Percentiles rank a stretch among this genome's conserved stretches.
phyloP scores from a whole-genome alignment of 2,329 filamentous ascomycete species.

The Curvularia eragrostidis region DNA sequence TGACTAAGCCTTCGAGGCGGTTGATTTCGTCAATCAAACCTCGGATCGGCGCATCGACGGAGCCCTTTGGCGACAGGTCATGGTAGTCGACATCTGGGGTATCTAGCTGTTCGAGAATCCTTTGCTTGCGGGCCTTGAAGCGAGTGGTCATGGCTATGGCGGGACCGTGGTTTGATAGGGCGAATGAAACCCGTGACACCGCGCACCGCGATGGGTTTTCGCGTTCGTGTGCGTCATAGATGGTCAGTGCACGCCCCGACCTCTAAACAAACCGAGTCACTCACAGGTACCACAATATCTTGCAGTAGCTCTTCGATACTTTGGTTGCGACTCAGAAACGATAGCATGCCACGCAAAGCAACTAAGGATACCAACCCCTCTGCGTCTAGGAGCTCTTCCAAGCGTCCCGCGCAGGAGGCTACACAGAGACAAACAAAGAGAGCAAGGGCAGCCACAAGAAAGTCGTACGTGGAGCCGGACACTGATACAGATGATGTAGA shows the following conservation, averaged over 20 bases:
- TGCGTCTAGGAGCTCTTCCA: slow-evolving; percentile 41
- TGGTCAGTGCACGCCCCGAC: slow-evolving; percentile 22
- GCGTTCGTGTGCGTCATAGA: slow-evolving; percentile 32
- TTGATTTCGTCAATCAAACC: slow-evolving; percentile 83
- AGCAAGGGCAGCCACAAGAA: slow-evolving; percentile 42
- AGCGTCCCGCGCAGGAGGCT: slow-evolving; percentile 43
- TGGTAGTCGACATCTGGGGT: slow-evolving; percentile 74
- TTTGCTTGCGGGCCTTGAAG: slow-evolving; percentile 67
- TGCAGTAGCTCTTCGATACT: not conserved
- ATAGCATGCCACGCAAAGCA: slow-evolving; percentile 42
- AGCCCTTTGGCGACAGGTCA: slow-evolving; percentile 88
- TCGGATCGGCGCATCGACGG: slow-evolving; percentile 79
- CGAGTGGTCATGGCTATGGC: slow-evolving; percentile 34
- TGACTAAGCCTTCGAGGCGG: slow-evolving; percentile 74
- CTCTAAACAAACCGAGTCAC: slow-evolving; percentile 17
- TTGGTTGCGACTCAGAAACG: not conserved
- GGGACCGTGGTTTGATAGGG: slow-evolving; percentile 4
- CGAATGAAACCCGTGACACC: slow-evolving; percentile 29
- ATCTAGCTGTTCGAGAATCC: slow-evolving; percentile 74
- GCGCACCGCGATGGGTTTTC: slow-evolving; percentile 32
- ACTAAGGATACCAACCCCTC: slow-evolving; percentile 25
- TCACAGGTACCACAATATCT: slow-evolving; percentile 6
- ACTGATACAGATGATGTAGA: slow-evolving; percentile 28
- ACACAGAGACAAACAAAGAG: slow-evolving; percentile 46
- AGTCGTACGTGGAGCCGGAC: slow-evolving; percentile 45